These are phyloP conservation scores for Monosporozyma unispora DNA, from an alignment of 805 yeast species.

Conservation along the genomic window DNA sequence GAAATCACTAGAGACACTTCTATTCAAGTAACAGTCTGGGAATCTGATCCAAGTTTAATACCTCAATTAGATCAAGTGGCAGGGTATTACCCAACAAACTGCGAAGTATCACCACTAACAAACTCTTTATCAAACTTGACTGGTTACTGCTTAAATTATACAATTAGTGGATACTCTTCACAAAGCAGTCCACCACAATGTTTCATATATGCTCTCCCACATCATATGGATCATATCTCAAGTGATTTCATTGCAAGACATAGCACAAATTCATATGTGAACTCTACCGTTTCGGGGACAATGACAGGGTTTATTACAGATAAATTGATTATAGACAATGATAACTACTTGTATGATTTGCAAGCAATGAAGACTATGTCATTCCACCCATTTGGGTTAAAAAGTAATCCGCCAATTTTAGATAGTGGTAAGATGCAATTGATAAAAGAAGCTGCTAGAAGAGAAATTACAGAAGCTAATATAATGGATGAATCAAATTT, in stretches of 20 bases:
- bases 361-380: background rate
- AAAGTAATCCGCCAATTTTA: background rate
- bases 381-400: background rate
- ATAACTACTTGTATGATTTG: constrained; percentile 11
- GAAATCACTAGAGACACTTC: constrained; percentile 36
- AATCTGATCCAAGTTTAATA: constrained; percentile 15
- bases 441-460: constrained; percentile 30
- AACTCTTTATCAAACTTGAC: constrained; percentile 6
- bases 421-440: constrained; percentile 18
- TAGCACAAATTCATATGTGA: constrained; percentile 22
- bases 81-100: constrained; percentile 49
- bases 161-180: constrained; percentile 39
- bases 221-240: constrained; percentile 43
- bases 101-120: constrained; percentile 36
- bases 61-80: constrained; percentile 42
- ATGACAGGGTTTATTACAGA: constrained; percentile 40
- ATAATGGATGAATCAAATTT: constrained; percentile 36
- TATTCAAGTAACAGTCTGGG: constrained; percentile 53
- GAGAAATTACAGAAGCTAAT: constrained; percentile 28
- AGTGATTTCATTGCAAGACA: constrained; percentile 10
- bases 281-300: constrained; percentile 43
- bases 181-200: constrained; percentile 9
- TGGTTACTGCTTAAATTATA: constrained; percentile 22
- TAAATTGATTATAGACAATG: constrained; percentile 30
- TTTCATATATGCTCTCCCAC: constrained; percentile 60